A percentile compares a stretch with the other conserved stretches of the same genome.
These are phyloP conservation scores for Rubia balearica DNA, from an alignment of 305 asterid genomes.

Conservation along the genomic window DNA sequence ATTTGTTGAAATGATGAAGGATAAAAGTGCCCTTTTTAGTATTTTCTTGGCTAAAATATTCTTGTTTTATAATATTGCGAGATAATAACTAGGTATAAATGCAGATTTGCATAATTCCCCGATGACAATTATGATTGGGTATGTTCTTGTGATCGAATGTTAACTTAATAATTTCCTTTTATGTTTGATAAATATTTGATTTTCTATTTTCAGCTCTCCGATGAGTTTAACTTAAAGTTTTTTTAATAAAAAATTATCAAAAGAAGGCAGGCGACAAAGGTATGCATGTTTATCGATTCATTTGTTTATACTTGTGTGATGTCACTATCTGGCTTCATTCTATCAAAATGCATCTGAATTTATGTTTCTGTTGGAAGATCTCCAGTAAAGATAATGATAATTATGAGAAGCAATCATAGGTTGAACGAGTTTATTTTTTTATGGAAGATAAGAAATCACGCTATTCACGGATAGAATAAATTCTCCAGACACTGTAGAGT, in stretches of 20 bases:
- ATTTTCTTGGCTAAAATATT: conserved; percentile 6
- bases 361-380: conserved; percentile 26
- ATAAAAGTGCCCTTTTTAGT: no score
- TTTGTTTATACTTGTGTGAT: no score
- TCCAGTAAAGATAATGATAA: conserved; percentile 65
- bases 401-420: conserved; percentile 56
- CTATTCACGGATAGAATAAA: conserved; percentile 51
- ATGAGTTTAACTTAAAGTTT: conserved; percentile 74
- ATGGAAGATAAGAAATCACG: conserved; percentile 48
- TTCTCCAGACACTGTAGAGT: conserved; percentile 48
- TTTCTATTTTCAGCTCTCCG: conserved; percentile 40
- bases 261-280: conserved; percentile 82
- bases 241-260: conserved; percentile 83
- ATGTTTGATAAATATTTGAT: no score
- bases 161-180: not conserved
- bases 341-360: no score
- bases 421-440: conserved; percentile 55
- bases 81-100: conserved; percentile 89
- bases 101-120: conserved; percentile 73
- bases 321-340: no score
- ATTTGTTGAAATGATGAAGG: not conserved
- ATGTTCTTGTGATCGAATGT: conserved; percentile 11
- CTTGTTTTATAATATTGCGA: conserved; percentile 30
- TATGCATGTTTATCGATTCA: conserved; percentile 6
- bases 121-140: conserved; percentile 64